Conservation (phyloP, 805 yeast species). For the Zygosaccharomyces pseudorouxii region DNA sequence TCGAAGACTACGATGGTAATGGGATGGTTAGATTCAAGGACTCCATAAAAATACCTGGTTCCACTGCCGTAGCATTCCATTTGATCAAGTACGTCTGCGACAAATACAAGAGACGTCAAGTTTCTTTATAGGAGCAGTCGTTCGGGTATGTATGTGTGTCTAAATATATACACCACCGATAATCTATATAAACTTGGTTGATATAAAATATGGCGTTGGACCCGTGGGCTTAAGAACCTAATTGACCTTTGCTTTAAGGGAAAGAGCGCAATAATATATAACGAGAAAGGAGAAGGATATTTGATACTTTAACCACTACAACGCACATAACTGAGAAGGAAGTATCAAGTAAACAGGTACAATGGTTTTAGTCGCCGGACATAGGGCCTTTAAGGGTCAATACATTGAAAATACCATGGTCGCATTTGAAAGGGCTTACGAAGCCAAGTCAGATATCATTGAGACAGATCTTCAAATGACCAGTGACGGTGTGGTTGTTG, state of each 20-base stretch:
- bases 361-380: slow-evolving; percentile 30
- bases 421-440: slow-evolving; percentile 46
- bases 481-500: slow-evolving; percentile 48
- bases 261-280: slow-evolving; percentile 4
- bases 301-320: neutral
- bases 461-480: slow-evolving; percentile 57
- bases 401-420: slow-evolving; percentile 45
- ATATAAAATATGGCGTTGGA: neutral
- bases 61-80: slow-evolving; percentile 31
- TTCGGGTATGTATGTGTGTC: neutral
- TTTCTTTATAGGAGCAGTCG: slow-evolving; percentile 2
- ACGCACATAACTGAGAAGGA: neutral
- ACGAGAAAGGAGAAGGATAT: neutral
- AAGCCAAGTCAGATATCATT: slow-evolving; percentile 42
- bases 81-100: slow-evolving; percentile 20
- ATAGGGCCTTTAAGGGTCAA: slow-evolving; percentile 34
- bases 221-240: slow-evolving; percentile 1
- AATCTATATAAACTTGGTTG: too few species aligned
- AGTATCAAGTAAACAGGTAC: neutral
- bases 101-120: slow-evolving; percentile 12
- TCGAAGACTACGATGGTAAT: slow-evolving; percentile 23
- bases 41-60: slow-evolving; percentile 29
- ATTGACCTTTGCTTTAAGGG: slow-evolving; percentile 1
- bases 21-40: slow-evolving; percentile 22
- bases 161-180: neutral